Conservation (phyloP, 306 rosid species). For the Ormosia semicastrata region DNA sequence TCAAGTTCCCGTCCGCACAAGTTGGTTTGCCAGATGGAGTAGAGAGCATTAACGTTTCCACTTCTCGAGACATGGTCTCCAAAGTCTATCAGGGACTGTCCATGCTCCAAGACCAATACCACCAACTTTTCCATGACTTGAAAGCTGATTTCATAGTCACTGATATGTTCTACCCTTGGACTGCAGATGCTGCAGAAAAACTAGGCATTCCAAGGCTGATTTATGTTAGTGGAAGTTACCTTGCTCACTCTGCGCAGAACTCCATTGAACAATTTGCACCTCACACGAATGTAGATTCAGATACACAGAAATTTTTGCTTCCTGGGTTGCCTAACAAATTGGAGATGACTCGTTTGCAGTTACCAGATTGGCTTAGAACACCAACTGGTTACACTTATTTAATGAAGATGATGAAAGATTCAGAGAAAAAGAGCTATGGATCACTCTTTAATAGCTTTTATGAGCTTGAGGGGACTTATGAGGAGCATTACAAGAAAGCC, state of each 20-base stretch:
- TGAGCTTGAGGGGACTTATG: conserved; percentile 13
- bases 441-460: conserved; percentile 16
- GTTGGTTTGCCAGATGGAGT: neutral
- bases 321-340: conserved; percentile 20
- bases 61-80: neutral
- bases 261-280: neutral
- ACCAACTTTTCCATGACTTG: neutral
- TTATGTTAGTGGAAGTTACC: neutral
- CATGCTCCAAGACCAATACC: neutral
- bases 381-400: neutral
- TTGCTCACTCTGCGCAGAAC: neutral
- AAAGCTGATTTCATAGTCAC: conserved; percentile 21
- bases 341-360: conserved; percentile 1
- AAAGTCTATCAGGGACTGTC: neutral
- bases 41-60: neutral
- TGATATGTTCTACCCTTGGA: conserved; percentile 20
- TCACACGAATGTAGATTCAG: neutral
- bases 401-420: neutral
- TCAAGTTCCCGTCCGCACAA: neutral
- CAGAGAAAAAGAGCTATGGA: conserved; percentile 24
- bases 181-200: neutral
- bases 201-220: conserved; percentile 18
- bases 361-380: neutral
- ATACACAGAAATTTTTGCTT: neutral
- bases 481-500: neutral